Evolutionary conservation across 352 stramenopile species (phyloP).

Genomic region (Phytophthora chlamydospora): DNA sequence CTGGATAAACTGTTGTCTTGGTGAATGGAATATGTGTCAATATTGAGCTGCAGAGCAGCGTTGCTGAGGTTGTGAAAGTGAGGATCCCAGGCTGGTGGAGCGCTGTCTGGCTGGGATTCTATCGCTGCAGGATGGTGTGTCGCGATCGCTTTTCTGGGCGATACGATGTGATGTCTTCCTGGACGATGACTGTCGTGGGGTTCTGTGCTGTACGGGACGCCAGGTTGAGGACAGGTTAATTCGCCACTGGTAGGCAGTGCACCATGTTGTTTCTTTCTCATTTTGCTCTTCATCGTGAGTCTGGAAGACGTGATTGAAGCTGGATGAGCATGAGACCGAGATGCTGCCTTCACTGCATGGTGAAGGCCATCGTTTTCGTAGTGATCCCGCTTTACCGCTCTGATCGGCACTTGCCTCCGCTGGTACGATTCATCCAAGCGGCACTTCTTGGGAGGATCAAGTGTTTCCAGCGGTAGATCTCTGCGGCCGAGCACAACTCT

Average conservation of each 20-base stretch:
- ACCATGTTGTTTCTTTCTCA: slow-evolving; percentile 21
- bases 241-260: not conserved
- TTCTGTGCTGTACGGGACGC: slow-evolving; percentile 48
- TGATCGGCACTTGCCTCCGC: slow-evolving; percentile 27
- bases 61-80: not conserved
- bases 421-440: slow-evolving; percentile 26
- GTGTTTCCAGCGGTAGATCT: slow-evolving; percentile 8
- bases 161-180: slow-evolving; percentile 17
- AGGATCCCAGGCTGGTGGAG: not conserved
- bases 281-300: slow-evolving; percentile 28
- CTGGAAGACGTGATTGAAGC: slow-evolving; percentile 30
- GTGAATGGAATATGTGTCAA: slow-evolving; percentile 9
- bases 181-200: not conserved
- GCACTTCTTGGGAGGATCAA: slow-evolving; percentile 23
- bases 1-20: slow-evolving; percentile 3
- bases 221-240: slow-evolving; percentile 30
- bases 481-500: slow-evolving; percentile 18
- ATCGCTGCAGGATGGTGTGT: slow-evolving; percentile 8
- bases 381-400: slow-evolving; percentile 6
- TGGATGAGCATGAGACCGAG: slow-evolving; percentile 15
- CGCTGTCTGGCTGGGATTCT: not conserved
- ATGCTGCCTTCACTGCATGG: slow-evolving; percentile 20
- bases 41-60: slow-evolving; percentile 16
- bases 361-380: slow-evolving; percentile 27
- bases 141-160: slow-evolving; percentile 46